A percentile compares a stretch with the other conserved stretches of the same genome.
These are phyloP conservation scores for Arachis hypogaea DNA, from an alignment of 306 rosid genomes.

Conservation along the genomic window DNA sequence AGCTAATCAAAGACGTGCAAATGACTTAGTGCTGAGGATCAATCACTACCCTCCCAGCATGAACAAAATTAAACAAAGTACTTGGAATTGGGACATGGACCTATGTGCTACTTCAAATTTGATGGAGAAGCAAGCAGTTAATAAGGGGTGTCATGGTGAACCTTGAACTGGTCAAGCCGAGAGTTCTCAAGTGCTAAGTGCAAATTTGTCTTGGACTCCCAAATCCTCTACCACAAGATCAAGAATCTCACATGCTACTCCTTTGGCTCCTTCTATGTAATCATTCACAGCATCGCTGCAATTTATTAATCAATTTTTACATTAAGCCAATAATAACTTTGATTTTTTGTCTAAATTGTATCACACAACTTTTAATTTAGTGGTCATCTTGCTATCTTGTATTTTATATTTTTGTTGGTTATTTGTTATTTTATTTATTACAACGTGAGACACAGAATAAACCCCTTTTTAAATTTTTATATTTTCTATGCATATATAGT, in stretches of 20 bases:
- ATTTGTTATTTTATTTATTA: too few species aligned
- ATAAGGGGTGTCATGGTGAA: background rate
- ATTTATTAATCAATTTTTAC: background rate
- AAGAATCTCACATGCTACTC: slow-evolving; percentile 77
- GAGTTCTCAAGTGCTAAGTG: slow-evolving; percentile 75
- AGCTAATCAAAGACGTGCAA: slow-evolving; percentile 63
- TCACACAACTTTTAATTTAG: too few species aligned
- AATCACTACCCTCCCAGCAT: slow-evolving; percentile 78
- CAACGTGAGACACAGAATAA: too few species aligned
- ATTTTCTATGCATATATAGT: background rate
- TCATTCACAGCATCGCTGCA: slow-evolving; percentile 67
- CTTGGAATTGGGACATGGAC: slow-evolving; percentile 38
- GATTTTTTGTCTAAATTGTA: background rate
- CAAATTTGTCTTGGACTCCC: slow-evolving; percentile 64
- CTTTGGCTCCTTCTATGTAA: slow-evolving; percentile 62
- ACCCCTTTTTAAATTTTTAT: background rate
- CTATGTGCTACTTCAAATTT: slow-evolving; percentile 9
- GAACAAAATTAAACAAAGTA: too few species aligned
- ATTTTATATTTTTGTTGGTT: too few species aligned
- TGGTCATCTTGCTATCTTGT: too few species aligned
- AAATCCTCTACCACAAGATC: slow-evolving; percentile 82
- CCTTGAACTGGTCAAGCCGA: slow-evolving; percentile 79
- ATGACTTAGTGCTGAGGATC: slow-evolving; percentile 82
- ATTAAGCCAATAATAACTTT: background rate
- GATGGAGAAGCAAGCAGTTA: too few species aligned